Evolutionary conservation across 2,329 filamentous ascomycete genomes (phyloP), one percentile per base, ranked within the genome.

Genomic region (Mycosphaerella sp.): DNA sequence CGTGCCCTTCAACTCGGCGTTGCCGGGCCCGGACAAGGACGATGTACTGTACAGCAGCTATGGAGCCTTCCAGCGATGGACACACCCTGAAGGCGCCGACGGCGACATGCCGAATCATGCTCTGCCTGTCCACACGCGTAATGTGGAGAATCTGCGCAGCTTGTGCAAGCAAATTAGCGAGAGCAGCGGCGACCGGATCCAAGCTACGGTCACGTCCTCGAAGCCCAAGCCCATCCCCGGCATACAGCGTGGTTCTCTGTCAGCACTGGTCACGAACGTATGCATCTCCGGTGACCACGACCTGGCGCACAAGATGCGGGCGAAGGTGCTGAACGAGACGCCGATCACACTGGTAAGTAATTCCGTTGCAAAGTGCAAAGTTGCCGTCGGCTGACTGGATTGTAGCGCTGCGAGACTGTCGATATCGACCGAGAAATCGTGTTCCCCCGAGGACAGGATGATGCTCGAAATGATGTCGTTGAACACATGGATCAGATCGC

Each of bases 361-460:
- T 26, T 48, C 43, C 36, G 52, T 57, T 36, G 55, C 58, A n/a
- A 6, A 23, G 8, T 21, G 12, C 26, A 7, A 34, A 11, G 8
- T n/a, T 56, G 14, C 14, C 29, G 40, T 14, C 43, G 51, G 56
- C 70, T 74, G 58, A 68, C 62, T 51, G 56, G 29, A 54, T 4
- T 64, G 58, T 74, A 96, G 92, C 87, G 89, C 65, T 95, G 90
- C 73, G 89, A 91, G 45, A 90, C 85, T 52, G 89, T 98, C 67
- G 93, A 97, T 69, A 86, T 98, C 64, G 90, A 95, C 69, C 89
- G 89, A 65, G 85, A 89, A 64, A 80, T 96, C 62, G 89, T 97
- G 67, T 90, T 95, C 61, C 82, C 84, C 48, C 74, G 77, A 55
- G 75, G 78, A 26, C 79, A 82, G 57, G 82, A 85, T 43, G 65